These are phyloP conservation scores for Aspergillus aculeatinus DNA, from an alignment of 2,329 filamentous ascomycete genomes.

Conservation along the genomic window DNA sequence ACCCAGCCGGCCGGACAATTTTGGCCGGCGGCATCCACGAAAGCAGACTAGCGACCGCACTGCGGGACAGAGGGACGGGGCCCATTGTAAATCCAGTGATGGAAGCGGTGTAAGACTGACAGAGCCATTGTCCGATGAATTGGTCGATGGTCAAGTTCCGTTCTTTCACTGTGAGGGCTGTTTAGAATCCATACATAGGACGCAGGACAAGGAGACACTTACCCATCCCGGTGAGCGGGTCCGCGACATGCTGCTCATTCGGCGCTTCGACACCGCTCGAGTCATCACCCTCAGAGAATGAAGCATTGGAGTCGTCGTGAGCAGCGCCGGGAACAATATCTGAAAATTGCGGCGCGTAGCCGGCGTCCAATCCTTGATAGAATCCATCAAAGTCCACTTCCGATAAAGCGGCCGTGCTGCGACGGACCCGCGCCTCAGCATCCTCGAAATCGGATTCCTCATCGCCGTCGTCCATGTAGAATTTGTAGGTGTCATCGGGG, in stretches of 20 bases:
- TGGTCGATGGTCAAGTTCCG: constrained; percentile 44
- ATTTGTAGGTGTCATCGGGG: constrained; percentile 33
- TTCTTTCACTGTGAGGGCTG: constrained; percentile 33
- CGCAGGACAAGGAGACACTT: constrained; percentile 7
- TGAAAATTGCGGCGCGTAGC: constrained; percentile 14
- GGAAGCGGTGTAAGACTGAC: constrained; percentile 26
- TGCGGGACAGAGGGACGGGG: constrained; percentile 22
- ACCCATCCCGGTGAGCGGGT: constrained; percentile 31
- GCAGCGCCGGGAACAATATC: constrained; percentile 9
- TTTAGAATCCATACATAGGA: too few species aligned
- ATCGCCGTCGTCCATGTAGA: constrained; percentile 32
- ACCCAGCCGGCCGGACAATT: constrained; percentile 31
- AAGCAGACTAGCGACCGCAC: constrained; percentile 35
- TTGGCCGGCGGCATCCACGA: constrained; percentile 36
- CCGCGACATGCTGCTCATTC: constrained; percentile 20
- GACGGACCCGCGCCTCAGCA: constrained; percentile 5
- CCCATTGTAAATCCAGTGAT: constrained; percentile 21
- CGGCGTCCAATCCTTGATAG: constrained; percentile 25
- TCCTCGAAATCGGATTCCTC: constrained; percentile 15
- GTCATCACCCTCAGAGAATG: constrained; percentile 19
- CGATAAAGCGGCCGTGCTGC: constrained; percentile 9
- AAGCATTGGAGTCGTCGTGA: constrained; percentile 20
- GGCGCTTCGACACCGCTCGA: constrained; percentile 12
- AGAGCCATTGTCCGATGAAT: constrained; percentile 43
- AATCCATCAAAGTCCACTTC: constrained; percentile 35